Evolutionary conservation across 2,329 filamentous ascomycete genomes (phyloP).

Genomic region (Zymoseptoria crescenta): DNA sequence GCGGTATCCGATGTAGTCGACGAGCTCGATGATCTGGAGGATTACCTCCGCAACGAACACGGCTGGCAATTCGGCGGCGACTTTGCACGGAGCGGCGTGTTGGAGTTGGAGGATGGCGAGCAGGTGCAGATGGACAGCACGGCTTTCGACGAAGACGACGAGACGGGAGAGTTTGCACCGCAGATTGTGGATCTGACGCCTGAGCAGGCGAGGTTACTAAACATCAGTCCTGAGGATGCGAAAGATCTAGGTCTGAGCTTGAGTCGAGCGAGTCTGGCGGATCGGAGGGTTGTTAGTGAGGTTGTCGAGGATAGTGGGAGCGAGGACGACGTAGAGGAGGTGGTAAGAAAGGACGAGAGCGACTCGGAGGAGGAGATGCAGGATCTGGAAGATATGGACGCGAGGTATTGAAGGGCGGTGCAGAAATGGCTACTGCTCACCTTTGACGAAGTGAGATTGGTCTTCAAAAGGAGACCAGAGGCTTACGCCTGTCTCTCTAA

Average conservation of each 20-base stretch:
- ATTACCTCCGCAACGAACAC: constrained; percentile 46
- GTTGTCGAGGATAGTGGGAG: constrained; percentile 33
- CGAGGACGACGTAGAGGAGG: constrained; percentile 11
- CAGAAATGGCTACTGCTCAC: too few relatives aligned
- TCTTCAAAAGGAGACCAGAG: neutral
- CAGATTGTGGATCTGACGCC: constrained; percentile 49
- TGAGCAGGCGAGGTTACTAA: constrained; percentile 34
- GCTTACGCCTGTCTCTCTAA: neutral
- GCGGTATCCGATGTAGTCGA: constrained; percentile 40
- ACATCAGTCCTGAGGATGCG: constrained; percentile 23
- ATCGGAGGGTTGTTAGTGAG: constrained; percentile 19
- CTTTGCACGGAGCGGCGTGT: constrained; percentile 49
- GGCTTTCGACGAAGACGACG: constrained; percentile 50
- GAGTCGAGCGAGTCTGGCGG: constrained; percentile 13
- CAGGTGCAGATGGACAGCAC: constrained; percentile 49
- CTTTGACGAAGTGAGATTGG: neutral
- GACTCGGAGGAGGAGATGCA: constrained; percentile 26
- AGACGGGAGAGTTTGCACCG: constrained; percentile 58
- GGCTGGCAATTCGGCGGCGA: constrained; percentile 51
- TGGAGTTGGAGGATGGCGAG: constrained; percentile 57
- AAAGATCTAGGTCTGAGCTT: constrained; percentile 17
- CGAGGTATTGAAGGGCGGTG: constrained; percentile 16
- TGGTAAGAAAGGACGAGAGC: constrained; percentile 17
- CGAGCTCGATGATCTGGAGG: constrained; percentile 49
- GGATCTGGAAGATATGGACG: constrained; percentile 31